Percentiles rank a stretch among this genome's conserved stretches.
Evolutionary conservation across 306 rosid species (phyloP).

Genomic region (Lathyrus oleraceus): DNA sequence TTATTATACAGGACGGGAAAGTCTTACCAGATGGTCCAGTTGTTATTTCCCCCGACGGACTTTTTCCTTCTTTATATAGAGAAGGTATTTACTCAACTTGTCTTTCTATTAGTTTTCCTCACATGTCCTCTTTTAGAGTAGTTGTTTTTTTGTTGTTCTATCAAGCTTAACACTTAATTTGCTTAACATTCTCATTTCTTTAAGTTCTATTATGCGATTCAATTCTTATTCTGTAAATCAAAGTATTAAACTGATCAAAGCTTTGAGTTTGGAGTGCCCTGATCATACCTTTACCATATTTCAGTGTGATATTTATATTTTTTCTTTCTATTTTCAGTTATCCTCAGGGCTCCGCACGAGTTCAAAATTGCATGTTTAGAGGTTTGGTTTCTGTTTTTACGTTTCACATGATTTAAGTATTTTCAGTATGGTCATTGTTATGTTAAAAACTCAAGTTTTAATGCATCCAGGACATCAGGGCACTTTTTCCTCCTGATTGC

Average conservation of each 20-base stretch:
- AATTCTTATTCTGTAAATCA: neutral
- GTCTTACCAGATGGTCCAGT: conserved; percentile 97
- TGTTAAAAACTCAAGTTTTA: conserved; percentile 24
- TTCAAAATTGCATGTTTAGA: conserved; percentile 95
- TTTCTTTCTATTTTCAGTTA: conserved; percentile 54
- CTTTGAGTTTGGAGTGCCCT: neutral
- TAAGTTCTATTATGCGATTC: neutral
- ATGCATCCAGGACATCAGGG: conserved; percentile 69
- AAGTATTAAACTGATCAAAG: neutral
- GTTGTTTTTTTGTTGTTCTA: neutral
- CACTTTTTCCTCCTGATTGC: conserved; percentile 83
- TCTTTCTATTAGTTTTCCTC: conserved; percentile 16
- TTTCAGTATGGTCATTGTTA: conserved; percentile 24
- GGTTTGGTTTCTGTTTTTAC: conserved; percentile 53
- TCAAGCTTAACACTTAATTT: neutral
- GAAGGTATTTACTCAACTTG: conserved; percentile 64
- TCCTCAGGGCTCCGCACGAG: conserved; percentile 95
- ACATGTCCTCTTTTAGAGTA: neutral
- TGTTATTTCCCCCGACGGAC: conserved; percentile 94
- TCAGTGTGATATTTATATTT: neutral
- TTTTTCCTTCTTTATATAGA: conserved; percentile 87
- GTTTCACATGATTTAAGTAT: conserved; percentile 6
- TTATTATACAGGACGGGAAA: conserved; percentile 74
- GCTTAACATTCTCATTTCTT: neutral
- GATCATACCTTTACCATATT: neutral